Base-by-base conservation (phyloP, 176 grass and related monocot genomes). In the Triticum dicoccoides region DNA sequence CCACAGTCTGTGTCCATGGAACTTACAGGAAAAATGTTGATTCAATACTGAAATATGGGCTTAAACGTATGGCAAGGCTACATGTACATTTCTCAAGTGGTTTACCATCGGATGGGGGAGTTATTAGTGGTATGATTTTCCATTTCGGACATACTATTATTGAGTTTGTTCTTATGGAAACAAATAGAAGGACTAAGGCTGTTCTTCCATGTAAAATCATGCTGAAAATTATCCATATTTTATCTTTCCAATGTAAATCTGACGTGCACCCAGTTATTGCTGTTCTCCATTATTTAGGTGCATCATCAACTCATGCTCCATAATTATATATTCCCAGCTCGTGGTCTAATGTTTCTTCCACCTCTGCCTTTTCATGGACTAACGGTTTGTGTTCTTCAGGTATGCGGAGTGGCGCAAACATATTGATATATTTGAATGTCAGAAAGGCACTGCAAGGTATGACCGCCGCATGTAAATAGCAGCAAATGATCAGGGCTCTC, bases 11-110 rank as follows among this genome's bases (percentile, higher is more conserved):
- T 89, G 88, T 95, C 73, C 91, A 98, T 88, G 93, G 93, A 68
- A 95, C 96, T 81, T 94, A 92, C 47, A 93, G 80, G 80, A 95
- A 82, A 75, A 92, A 95, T 76, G 79, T 98, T 14, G 88, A 95
- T 29, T 98, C 90, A 0, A 98, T 98, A 62, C 82, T 95, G 80
- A 79, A 89, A 76, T 84, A 82, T 92, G 93, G 96, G 58, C 72
- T 98, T 37, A 95, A 92, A 49, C 86, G 91, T 17, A 95, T 95
- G 90, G 75, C 65, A 12, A 95, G 96, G 79, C 66, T 98, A 79
- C 96, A 98, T 72, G 91, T 92, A 27, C 96, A 98, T 75, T 98
- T 98, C 89, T 95, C 96, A 89, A 89, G 88, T 73, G 93, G 90
- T 10, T 94, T 98, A 59, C 93, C 96, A 8, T 89, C 88, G 9